phyloP scores from a whole-genome alignment of 2,329 filamentous ascomycete species.

The Waltergamsia citrina region DNA sequence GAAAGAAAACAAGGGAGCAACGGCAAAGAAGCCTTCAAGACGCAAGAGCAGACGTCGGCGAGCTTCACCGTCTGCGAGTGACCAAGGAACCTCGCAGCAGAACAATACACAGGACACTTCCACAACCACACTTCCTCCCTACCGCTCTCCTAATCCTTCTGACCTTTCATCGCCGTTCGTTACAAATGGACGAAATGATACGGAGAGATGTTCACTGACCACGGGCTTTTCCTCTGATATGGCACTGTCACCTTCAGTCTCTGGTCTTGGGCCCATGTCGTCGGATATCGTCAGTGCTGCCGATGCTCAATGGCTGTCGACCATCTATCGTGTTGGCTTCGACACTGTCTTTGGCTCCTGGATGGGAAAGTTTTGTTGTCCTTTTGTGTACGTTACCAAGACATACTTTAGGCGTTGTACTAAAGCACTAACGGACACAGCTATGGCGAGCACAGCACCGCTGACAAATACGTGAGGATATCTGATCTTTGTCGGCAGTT shows the following conservation, averaged over 20 bases:
- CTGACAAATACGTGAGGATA: conserved; percentile 19
- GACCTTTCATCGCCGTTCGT: conserved; percentile 3
- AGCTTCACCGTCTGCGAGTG: conserved; percentile 7
- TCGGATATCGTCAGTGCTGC: conserved; percentile 4
- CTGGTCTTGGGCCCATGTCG: background rate
- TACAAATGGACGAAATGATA: background rate
- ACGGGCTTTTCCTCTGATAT: background rate
- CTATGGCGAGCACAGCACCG: conserved; percentile 12
- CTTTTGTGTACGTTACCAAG: conserved; percentile 21
- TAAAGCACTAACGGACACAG: conserved; percentile 8
- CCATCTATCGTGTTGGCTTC: conserved; percentile 23
- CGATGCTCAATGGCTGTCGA: conserved; percentile 14
- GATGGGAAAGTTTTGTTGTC: conserved; percentile 30
- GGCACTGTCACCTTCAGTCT: background rate
- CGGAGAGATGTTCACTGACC: background rate
- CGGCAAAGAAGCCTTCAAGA: conserved; percentile 1
- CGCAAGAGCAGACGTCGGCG: conserved; percentile 8
- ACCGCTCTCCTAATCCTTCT: conserved; percentile 1
- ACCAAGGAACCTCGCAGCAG: conserved; percentile 2
- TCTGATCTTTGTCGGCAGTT: conserved; percentile 18
- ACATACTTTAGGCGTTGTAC: conserved; percentile 4
- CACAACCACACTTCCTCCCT: background rate
- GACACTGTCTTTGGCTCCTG: conserved; percentile 30
- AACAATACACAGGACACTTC: background rate
- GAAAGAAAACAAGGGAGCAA: conserved; percentile 10